These are phyloP conservation scores for Nigrograna mackinnonii DNA, from an alignment of 2,329 filamentous ascomycete species.

Conservation along the genomic window DNA sequence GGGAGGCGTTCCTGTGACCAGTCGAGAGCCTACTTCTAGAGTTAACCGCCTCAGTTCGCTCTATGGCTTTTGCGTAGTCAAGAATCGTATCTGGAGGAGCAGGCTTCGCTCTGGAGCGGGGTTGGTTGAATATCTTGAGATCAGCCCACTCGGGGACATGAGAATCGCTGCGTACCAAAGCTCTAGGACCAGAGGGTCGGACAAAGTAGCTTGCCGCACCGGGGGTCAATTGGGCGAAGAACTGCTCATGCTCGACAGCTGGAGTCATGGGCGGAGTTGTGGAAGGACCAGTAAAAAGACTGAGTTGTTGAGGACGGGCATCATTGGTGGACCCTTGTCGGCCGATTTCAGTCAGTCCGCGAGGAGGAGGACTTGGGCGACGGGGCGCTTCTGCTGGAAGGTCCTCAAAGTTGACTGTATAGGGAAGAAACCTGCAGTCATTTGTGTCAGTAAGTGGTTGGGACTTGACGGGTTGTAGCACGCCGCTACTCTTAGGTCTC, in stretches of 20 bases:
- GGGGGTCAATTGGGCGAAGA: conserved; percentile 48
- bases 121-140: conserved; percentile 70
- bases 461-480: too few relatives aligned
- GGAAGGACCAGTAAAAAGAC: conserved; percentile 42
- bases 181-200: conserved; percentile 50
- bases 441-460: conserved; percentile 15
- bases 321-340: conserved; percentile 51
- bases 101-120: conserved; percentile 72
- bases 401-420: conserved; percentile 83
- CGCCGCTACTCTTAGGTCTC: too few relatives aligned
- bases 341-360: conserved; percentile 44
- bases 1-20: conserved; percentile 23
- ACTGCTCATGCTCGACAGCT: conserved; percentile 43
- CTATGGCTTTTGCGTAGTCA: conserved; percentile 61
- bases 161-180: conserved; percentile 71
- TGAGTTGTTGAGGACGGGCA: conserved; percentile 22
- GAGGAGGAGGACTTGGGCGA: conserved; percentile 22
- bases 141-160: conserved; percentile 77
- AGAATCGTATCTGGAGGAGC: conserved; percentile 77
- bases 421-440: conserved; percentile 78
- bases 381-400: conserved; percentile 49
- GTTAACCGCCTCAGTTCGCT: conserved; percentile 30
- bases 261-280: conserved; percentile 46
- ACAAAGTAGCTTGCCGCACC: conserved; percentile 59
- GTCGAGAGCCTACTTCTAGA: conserved; percentile 6